phyloP scores from a whole-genome alignment of 441 rosid genomes.

The Brassica balearica region DNA sequence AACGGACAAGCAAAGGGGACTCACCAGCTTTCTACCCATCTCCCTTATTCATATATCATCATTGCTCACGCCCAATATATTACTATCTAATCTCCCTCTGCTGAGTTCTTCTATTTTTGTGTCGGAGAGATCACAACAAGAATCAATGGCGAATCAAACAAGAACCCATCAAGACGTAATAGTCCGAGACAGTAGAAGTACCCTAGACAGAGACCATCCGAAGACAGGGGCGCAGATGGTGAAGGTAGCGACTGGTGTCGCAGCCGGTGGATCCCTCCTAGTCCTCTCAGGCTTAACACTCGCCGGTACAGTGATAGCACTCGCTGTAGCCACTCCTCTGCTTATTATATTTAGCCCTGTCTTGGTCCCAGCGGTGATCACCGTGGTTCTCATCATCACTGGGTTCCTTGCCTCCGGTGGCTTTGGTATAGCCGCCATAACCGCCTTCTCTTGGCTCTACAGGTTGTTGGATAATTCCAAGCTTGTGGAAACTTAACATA shows the following conservation, averaged over 20 bases:
- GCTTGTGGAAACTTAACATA: too few species aligned
- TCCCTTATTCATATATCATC: slow-evolving; percentile 39
- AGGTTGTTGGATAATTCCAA: too few species aligned
- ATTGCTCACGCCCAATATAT: slow-evolving; percentile 5
- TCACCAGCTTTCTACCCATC: slow-evolving; percentile 24
- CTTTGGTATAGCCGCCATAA: slow-evolving; percentile 65
- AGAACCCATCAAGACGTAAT: slow-evolving; percentile 28
- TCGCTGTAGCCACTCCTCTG: slow-evolving; percentile 58
- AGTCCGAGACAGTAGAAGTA: slow-evolving; percentile 7
- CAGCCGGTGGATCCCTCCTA: slow-evolving; percentile 56
- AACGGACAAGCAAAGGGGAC: slow-evolving; percentile 8
- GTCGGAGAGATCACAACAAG: slow-evolving; percentile 1
- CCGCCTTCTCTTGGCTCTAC: slow-evolving; percentile 82
- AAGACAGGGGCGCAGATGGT: slow-evolving; percentile 55
- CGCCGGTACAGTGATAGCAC: slow-evolving; percentile 56
- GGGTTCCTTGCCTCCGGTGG: slow-evolving; percentile 79
- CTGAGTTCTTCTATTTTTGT: background rate
- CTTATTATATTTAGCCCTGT: slow-evolving; percentile 73
- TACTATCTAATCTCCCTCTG: background rate
- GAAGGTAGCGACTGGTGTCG: slow-evolving; percentile 68
- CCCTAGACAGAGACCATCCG: slow-evolving; percentile 34
- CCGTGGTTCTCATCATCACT: slow-evolving; percentile 49
- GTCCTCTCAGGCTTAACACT: slow-evolving; percentile 61
- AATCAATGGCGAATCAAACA: slow-evolving; percentile 55
- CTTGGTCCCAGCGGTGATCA: slow-evolving; percentile 65